Conservation (phyloP, 2,329 filamentous ascomycete species). For the Penicillium thymicola region DNA sequence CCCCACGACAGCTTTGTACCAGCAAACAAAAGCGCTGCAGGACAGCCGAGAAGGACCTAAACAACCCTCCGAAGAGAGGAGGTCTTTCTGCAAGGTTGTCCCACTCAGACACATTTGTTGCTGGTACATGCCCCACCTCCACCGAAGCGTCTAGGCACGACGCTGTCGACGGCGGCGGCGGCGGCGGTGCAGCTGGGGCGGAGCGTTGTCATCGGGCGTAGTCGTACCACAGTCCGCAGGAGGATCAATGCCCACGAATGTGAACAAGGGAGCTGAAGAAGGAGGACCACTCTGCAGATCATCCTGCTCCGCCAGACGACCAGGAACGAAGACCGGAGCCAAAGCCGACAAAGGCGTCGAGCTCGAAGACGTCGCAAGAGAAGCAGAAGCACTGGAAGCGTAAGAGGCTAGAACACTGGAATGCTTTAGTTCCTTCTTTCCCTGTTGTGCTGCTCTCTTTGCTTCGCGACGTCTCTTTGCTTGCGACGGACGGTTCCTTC, state of each 20-base stretch:
- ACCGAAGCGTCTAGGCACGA: background rate
- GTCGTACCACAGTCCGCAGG: background rate
- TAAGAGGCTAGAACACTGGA: background rate
- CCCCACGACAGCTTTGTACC: background rate
- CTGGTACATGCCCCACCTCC: background rate
- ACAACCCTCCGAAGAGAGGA: background rate
- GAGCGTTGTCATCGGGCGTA: background rate
- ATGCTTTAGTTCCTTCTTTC: background rate
- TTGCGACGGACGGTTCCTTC: conserved; percentile 2
- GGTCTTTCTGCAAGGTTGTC: background rate
- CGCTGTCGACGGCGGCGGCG: background rate
- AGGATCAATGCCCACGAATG: background rate
- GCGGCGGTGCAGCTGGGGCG: background rate
- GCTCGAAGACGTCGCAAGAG: background rate
- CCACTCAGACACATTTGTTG: background rate
- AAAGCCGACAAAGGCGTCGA: background rate
- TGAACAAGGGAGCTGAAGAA: background rate
- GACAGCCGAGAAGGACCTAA: background rate
- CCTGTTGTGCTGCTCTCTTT: background rate
- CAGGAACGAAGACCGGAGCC: background rate
- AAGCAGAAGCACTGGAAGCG: conserved; percentile 3
- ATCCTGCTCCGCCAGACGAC: background rate
- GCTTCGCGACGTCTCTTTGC: background rate
- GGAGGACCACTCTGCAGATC: conserved; percentile 2
- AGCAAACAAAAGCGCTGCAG: background rate